These are phyloP conservation scores for Tillandsia leiboldiana DNA, from an alignment of 176 grass and related monocot species.

Conservation along the genomic window DNA sequence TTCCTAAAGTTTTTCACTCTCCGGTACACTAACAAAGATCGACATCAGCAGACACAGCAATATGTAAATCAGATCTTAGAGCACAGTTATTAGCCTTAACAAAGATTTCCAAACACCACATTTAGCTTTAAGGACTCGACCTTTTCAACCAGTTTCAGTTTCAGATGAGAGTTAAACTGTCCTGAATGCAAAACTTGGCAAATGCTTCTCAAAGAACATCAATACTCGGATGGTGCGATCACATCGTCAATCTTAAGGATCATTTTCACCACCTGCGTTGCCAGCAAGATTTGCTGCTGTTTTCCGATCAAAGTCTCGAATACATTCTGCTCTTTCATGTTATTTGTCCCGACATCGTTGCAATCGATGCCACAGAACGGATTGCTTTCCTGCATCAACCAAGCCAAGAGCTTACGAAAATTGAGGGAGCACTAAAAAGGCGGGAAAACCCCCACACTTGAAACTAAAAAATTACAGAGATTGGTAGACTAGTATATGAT, in stretches of 20 bases:
- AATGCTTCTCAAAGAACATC: conserved; percentile 13
- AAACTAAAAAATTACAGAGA: too few relatives aligned
- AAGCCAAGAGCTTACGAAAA: not conserved
- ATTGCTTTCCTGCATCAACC: conserved; percentile 48
- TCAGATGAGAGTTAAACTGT: not conserved
- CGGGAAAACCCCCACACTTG: not conserved
- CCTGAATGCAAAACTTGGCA: not conserved
- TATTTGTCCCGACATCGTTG: conserved; percentile 45
- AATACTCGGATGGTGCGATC: conserved; percentile 48
- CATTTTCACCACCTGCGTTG: conserved; percentile 78
- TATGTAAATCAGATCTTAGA: not conserved
- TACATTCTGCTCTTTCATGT: conserved; percentile 57
- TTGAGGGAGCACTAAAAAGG: not conserved
- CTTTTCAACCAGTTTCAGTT: not conserved
- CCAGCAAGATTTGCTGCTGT: conserved; percentile 62
- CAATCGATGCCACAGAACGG: conserved; percentile 56
- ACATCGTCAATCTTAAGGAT: conserved; percentile 76
- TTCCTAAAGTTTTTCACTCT: too few relatives aligned
- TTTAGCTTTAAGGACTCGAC: not conserved
- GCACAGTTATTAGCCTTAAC: not conserved
- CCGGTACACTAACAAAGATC: too few relatives aligned
- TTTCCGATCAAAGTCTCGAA: conserved; percentile 76
- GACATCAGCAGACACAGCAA: too few relatives aligned
- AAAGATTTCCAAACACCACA: not conserved
- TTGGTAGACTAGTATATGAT: too few relatives aligned